phyloP scores from a whole-genome alignment of 768 basidiomycete genomes.

The Mycena epipterygia region DNA sequence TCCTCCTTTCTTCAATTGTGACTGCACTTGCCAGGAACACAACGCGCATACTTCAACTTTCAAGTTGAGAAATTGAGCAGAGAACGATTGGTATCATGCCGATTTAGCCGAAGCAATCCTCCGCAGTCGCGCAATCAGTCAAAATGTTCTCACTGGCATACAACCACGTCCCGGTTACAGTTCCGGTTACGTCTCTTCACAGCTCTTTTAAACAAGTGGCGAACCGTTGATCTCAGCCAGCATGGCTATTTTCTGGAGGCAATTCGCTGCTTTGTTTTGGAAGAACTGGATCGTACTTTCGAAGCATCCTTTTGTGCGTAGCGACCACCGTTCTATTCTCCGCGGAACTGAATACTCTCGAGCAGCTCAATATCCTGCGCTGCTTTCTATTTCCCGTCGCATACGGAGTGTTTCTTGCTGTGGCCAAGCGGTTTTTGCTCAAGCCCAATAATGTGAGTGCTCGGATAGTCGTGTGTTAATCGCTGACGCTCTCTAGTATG shows the following conservation, averaged over 20 bases:
- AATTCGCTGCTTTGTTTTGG: constrained; percentile 71
- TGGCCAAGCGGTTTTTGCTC: constrained; percentile 71
- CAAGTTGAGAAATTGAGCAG: too few species aligned
- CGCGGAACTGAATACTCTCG: neutral
- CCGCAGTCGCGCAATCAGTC: too few species aligned
- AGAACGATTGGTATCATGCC: too few species aligned
- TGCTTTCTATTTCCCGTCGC: constrained; percentile 75
- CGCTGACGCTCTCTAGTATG: constrained; percentile 58
- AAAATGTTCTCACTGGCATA: too few species aligned
- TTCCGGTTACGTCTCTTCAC: too few species aligned
- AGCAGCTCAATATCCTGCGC: constrained; percentile 69
- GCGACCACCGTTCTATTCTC: constrained; percentile 1
- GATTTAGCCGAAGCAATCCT: too few species aligned
- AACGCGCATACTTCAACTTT: too few species aligned
- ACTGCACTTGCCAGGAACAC: too few species aligned
- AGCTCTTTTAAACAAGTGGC: too few species aligned
- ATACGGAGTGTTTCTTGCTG: constrained; percentile 76
- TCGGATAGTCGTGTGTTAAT: neutral
- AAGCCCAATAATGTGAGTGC: constrained; percentile 72
- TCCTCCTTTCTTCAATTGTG: too few species aligned
- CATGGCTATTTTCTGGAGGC: constrained; percentile 66
- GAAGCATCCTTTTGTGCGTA: constrained; percentile 73
- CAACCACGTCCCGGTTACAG: too few species aligned
- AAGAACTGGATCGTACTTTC: constrained; percentile 84
- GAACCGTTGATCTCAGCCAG: neutral